Evolutionary conservation across 2,329 filamentous ascomycete genomes (phyloP), one percentile per base, ranked within the genome.

Genomic region (Orbilia quercus): DNA sequence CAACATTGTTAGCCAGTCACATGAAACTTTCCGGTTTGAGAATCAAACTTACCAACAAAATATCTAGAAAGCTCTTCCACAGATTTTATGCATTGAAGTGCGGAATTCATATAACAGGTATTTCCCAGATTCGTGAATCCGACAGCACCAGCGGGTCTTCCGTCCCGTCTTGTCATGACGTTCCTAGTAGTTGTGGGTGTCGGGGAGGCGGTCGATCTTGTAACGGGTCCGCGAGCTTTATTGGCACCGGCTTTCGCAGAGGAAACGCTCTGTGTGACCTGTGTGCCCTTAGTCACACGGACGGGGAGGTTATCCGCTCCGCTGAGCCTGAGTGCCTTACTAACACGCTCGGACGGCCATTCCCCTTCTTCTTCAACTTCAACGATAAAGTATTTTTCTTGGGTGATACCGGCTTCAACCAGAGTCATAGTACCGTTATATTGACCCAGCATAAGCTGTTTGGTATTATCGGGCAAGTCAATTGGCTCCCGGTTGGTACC

Each of bases 41-140:
- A 36, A 11, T n/a, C 55, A 40, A 48, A 38, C 83, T 81, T 79
- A 78, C 81, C 84, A 54, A 97, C 81, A 81, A 99, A 98, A 81
- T 96, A 99, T 78, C 92, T 89, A 3, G 92, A 94, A 75, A 99
- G 83, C 81, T 99, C 95, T 79, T 96, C 91, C 0, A 97, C 92
- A 77, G 91, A 96, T 55, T 94, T 89, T 57, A 99, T 87, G 80
- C 95, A 99, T 80, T 99, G 95, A 62, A 98, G 84, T 7, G 95
- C 95, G 20, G 94, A 96, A 81, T 98, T 98, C 93, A 98, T 97
- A 82, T 99, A 99, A 82, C 95, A 99, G 0, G 95, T 98, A 79
- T 99, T 99, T 53, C 95, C 95, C 12, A 99, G 83, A 79, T 99
- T 99, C 75, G 87, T 88, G 58, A 99, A 83, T 34, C 95, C 95